Base-by-base conservation (phyloP, 495 filamentous ascomycete genomes). In the Neurospora discreta region DNA sequence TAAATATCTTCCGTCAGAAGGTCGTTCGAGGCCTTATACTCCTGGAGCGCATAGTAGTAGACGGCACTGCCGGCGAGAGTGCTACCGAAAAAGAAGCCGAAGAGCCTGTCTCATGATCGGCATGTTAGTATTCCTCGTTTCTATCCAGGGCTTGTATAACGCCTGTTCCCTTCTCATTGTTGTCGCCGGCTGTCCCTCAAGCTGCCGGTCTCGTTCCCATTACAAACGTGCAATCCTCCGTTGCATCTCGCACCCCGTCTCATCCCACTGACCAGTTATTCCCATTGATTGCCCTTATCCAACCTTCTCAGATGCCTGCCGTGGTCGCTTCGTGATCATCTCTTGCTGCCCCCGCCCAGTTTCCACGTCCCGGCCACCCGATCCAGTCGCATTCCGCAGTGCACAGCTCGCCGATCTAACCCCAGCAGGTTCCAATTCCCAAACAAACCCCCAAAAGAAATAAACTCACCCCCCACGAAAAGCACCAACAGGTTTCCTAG, bases 1-100 rank as follows among this genome's bases (percentile, higher is more conserved):
- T 92, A 92, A 80, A 99, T 97, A 84, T 99, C 95, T 82, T 97
- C 93, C 60, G 91, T 95, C 82, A 99, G 83, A 79, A 97, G 87
- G 82, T 97, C 93, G 81, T 98, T 99, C 71, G 93, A 92, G 43
- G 95, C 86, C 81, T 92, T 90, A 82, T 98, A 98, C 80, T 99
- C 94, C 77, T 93, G 90, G 71, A 98, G 81, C 73, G 96, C 86
- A 78, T 98, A 98, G 80, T 92, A 93, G 82, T 97, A 98, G 73
- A 97, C 89, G 44, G 87, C 89, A 39, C 85, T 89, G 77, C 93
- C 93, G 40, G 95, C 89, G 71, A 92, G 84, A 42, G 92, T 89
- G 70, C 90, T 88, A 71, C 95, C 95, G 74, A 97, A 84, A 44
- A 99, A 89, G 86, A 99, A 98, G 71, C 96, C 95, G 78, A 98